Evolutionary conservation across 768 basidiomycete species (phyloP), one percentile per base, ranked within the genome.

Genomic region (Crucibulum laeve): DNA sequence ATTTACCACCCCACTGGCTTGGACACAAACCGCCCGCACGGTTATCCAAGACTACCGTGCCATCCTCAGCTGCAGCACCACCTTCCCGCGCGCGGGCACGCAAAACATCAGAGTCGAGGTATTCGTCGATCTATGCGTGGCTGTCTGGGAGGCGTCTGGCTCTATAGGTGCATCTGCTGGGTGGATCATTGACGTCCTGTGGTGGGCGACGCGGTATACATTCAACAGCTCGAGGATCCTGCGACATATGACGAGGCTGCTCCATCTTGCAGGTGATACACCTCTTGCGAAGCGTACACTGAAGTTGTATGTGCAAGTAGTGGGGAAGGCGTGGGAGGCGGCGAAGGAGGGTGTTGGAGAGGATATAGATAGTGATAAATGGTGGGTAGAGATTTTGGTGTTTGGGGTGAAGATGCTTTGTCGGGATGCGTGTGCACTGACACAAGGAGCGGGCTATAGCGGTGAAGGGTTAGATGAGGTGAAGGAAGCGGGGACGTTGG

Each of bases 201-300:
- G 91, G 87, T 93, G 91, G 91, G 87, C 91, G 1, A 93, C 91
- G 6, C 82, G 85, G 17, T 76, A 93, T 17, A 98, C 95, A 0
- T 96, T 97, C 71, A 93, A 96, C 57, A 94, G 90, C 0, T 86
- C 85, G 47, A 79, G 82, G 6, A 68, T 97, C 5, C 77, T 90
- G 43, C 82, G 94, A 1, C 89, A 96, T 61, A 83, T 97, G 73
- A 80, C 81, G 22, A 80, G 86, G 1, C 63, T 94, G 1, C 63
- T 89, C 13, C 77, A 80, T 45, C 74, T 79, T 10, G 70, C 76
- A 0, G 80, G 79, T 6, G 82, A 84, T 50, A 62, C 64, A 2
- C 59, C 69, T 14, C 73, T 91, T 3, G 86, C 90, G 2, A 80
- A 77, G 54, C 79, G 89, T 15, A 87, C 84, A 0, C 73, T 97